These are phyloP conservation scores for Aureobasidium sp. DNA, from an alignment of 2,329 filamentous ascomycete genomes.

Conservation along the genomic window DNA sequence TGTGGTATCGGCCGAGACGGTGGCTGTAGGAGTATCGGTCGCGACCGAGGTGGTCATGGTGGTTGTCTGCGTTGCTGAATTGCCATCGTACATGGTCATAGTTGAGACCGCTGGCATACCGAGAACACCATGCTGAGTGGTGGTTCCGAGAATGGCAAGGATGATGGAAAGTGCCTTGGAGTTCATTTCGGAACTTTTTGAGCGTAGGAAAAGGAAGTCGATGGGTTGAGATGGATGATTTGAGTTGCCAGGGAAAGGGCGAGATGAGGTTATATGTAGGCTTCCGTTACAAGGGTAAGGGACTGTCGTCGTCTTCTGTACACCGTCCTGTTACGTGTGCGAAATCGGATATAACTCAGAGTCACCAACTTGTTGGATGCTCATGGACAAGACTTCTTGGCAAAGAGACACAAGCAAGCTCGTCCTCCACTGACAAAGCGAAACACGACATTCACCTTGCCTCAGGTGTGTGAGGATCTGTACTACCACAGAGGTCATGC, in stretches of 20 bases:
- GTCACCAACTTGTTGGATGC: not conserved
- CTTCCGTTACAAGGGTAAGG: not conserved
- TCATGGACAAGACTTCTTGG: not conserved
- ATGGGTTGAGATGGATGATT: not conserved
- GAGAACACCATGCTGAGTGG: not conserved
- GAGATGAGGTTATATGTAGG: not conserved
- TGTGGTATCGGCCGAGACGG: not conserved
- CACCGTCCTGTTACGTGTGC: not conserved
- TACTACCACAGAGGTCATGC: not conserved
- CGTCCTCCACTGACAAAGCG: not conserved
- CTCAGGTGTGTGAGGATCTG: not conserved
- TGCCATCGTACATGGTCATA: not conserved
- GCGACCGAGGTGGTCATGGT: not conserved
- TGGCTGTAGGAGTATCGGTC: not conserved
- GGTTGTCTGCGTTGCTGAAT: not conserved
- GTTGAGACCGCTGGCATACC: not conserved
- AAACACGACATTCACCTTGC: not conserved
- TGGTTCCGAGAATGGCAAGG: not conserved
- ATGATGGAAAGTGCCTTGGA: not conserved
- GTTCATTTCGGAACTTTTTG: not conserved
- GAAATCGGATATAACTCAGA: not conserved
- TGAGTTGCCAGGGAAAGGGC: not conserved
- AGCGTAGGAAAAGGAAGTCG: not conserved
- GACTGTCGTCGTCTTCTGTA: not conserved
- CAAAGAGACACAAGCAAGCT: not conserved